Base-by-base conservation (phyloP, 805 yeast genomes). In the Pichia paraexigua region DNA sequence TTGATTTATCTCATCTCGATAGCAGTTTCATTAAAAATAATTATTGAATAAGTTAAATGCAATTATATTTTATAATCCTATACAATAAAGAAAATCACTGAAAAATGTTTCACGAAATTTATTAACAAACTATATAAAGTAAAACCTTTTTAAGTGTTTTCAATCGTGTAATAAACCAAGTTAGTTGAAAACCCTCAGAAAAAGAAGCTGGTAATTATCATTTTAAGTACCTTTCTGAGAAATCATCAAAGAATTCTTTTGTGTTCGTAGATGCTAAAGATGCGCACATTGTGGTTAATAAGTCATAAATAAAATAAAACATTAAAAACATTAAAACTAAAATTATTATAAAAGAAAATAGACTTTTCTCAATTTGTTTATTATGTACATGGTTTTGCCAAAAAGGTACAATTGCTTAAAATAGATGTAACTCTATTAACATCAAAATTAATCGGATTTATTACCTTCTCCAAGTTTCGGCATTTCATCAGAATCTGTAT, bases 41-140 rank as follows among this genome's bases (percentile, higher is more conserved):
- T n/a, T n/a, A n/a, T 53, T 1, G 64, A 49, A 50, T 66, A 65
- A 1, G 70, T 66, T 24, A 51, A 24, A 65, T 58, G n/a, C 64
- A 53, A 10, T 65, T 63, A 32, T 40, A 39, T n/a, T 63, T 53
- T 2, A 60, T 52, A 3, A 56, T 8, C 13, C 45, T 49, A 47
- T 64, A 64, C 62, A n/a, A n/a, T 63, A 63, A 4, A 51, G 49
- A 15, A 58, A 1, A 56, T 43, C 1, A 32, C 21, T 20, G 55
- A 48, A 15, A 45, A 30, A 41, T 46, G 45, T 20, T 53, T 54
- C 27, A 21, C 50, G 3, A 56, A 53, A 24, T 41, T 49, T 22
- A 51, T 24, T 18, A 54, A 40, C 56, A 49, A 22, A 27, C 39
- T 5, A 44, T 32, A 41, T 60, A 58, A 49, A 58, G 10, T 8